These are phyloP conservation scores for Akanthomyces uredinophilus DNA, from an alignment of 2,329 filamentous ascomycete species.

Conservation along the genomic window DNA sequence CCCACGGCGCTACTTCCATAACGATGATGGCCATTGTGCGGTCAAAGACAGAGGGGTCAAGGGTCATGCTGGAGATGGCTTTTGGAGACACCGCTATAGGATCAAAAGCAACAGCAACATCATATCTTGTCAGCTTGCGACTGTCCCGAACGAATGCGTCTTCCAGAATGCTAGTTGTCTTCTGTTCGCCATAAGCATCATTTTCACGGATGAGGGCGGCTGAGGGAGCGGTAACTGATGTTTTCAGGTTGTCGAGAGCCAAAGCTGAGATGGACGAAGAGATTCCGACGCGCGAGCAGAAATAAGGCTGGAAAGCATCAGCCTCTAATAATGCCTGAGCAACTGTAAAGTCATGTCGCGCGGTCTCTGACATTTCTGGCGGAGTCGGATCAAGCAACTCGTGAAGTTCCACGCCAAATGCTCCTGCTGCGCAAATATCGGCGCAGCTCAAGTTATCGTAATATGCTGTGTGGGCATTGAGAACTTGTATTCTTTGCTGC, in stretches of 20 bases:
- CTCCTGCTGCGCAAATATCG: conserved; percentile 53
- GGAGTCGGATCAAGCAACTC: conserved; percentile 57
- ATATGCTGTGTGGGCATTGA: conserved; percentile 51
- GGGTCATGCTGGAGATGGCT: conserved; percentile 30
- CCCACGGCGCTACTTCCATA: conserved; percentile 79
- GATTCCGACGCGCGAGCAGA: conserved; percentile 22
- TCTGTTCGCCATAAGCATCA: conserved; percentile 23
- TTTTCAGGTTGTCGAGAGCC: conserved; percentile 22
- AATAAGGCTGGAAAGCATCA: conserved; percentile 29
- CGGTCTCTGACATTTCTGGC: conserved; percentile 47
- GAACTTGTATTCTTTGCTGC: conserved; percentile 27
- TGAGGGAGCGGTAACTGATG: conserved; percentile 19
- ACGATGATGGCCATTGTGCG: conserved; percentile 60
- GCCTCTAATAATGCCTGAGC: conserved; percentile 46
- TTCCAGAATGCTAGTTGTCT: conserved; percentile 34
- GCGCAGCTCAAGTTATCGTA: conserved; percentile 58
- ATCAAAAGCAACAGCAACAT: conserved; percentile 57
- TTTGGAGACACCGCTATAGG: conserved; percentile 51
- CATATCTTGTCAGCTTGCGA: conserved; percentile 38
- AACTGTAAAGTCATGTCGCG: conserved; percentile 45
- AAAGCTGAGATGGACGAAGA: conserved; percentile 27
- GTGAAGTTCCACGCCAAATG: conserved; percentile 40
- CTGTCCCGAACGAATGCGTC: conserved; percentile 28
- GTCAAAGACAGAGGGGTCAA: conserved; percentile 73
- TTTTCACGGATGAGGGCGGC: conserved; percentile 15